Evolutionary conservation across 164 flowering plant species (phyloP).

Genomic region (Litsea cubeba): DNA sequence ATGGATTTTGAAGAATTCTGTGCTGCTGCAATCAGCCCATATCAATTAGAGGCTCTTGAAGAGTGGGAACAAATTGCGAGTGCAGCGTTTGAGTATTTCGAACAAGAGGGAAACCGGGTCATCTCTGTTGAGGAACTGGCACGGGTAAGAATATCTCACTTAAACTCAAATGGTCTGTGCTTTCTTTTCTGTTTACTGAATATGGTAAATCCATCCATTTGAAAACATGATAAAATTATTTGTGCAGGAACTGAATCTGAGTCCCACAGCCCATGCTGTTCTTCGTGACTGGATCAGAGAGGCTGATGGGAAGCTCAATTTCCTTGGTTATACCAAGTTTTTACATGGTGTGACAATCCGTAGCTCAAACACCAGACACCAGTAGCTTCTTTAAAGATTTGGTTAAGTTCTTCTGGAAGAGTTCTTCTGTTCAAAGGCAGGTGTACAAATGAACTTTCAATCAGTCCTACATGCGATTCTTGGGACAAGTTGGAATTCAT

Average conservation of each 20-base stretch:
- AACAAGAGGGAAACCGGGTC: constrained; percentile 71
- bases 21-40: constrained; percentile 84
- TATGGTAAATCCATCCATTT: neutral
- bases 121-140: constrained; percentile 79
- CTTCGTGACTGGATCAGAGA: constrained; percentile 76
- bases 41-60: constrained; percentile 87
- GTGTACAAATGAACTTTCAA: neutral
- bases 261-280: constrained; percentile 53
- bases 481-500: neutral
- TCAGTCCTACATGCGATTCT: neutral
- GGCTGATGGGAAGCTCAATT: constrained; percentile 76
- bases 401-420: neutral
- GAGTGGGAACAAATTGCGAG: constrained; percentile 76
- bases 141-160: constrained; percentile 35
- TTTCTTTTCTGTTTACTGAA: neutral
- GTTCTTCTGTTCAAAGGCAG: neutral
- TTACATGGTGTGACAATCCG: constrained; percentile 89
- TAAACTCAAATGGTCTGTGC: neutral
- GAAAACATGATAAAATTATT: neutral
- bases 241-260: constrained; percentile 80
- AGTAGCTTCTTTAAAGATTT: constrained; percentile 18
- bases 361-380: constrained; percentile 54
- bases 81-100: constrained; percentile 69
- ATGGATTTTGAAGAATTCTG: constrained; percentile 92
- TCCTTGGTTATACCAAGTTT: constrained; percentile 79